Evolutionary conservation across 129 eudicot species (phyloP).

Genomic region (Flaveria bidentis): DNA sequence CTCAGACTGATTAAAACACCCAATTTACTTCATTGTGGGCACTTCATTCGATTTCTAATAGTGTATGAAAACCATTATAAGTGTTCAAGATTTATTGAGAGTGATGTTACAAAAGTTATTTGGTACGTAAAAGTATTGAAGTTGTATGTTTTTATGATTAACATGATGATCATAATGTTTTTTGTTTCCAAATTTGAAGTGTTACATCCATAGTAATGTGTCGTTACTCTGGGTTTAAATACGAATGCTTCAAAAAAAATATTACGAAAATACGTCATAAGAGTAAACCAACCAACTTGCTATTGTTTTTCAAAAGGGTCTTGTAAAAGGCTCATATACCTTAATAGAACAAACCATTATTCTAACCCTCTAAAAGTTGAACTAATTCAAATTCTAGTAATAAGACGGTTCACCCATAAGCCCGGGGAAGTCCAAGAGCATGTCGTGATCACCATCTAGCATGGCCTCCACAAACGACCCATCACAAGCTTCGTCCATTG

Average conservation of each 20-base stretch:
- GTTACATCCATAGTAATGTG: background rate
- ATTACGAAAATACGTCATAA: background rate
- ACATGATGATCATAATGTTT: background rate
- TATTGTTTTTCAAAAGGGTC: slow-evolving; percentile 3
- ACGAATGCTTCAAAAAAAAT: background rate
- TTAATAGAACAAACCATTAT: slow-evolving; percentile 18
- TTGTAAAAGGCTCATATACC: slow-evolving; percentile 9
- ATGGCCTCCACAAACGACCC: slow-evolving; percentile 77
- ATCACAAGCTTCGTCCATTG: slow-evolving; percentile 40
- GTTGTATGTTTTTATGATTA: background rate
- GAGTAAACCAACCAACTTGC: slow-evolving; percentile 14
- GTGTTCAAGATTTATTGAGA: no score
- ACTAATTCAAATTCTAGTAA: slow-evolving; percentile 29
- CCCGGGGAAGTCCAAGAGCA: slow-evolving; percentile 65
- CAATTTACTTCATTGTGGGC: no score
- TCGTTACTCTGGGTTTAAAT: background rate
- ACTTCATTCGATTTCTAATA: no score
- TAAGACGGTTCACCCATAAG: slow-evolving; percentile 69
- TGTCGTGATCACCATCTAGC: slow-evolving; percentile 60
- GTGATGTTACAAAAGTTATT: no score
- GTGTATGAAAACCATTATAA: no score
- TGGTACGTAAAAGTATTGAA: no score
- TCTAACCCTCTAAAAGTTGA: slow-evolving; percentile 19
- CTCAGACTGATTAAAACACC: no score
- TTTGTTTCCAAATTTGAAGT: background rate